phyloP scores from a whole-genome alignment of 2,329 filamentous ascomycete genomes.

The Dryadomyces quercus-mongolicae region DNA sequence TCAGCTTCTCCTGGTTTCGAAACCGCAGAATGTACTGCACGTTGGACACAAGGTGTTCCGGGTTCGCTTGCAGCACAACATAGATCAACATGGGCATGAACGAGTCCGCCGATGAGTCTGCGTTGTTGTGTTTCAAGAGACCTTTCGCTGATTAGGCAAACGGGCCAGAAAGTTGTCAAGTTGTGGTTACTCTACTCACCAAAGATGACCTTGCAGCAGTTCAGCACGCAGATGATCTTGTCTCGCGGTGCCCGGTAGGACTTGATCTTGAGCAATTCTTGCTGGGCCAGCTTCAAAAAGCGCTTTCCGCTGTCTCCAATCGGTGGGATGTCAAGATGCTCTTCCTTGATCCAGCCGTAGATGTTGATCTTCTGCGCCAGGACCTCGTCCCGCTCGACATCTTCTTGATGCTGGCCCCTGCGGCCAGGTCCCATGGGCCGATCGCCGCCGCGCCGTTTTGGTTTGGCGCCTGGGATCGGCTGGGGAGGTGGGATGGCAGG shows the following conservation, averaged over 20 bases:
- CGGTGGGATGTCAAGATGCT: slow-evolving; percentile 83
- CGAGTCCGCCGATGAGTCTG: slow-evolving; percentile 88
- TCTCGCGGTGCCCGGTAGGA: slow-evolving; percentile 93
- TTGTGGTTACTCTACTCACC: slow-evolving; percentile 36
- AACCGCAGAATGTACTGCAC: slow-evolving; percentile 97
- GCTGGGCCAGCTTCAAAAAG: slow-evolving; percentile 80
- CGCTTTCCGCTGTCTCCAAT: slow-evolving; percentile 77
- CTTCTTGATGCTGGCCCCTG: slow-evolving; percentile 91
- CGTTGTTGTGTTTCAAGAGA: slow-evolving; percentile 80
- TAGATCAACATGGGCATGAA: slow-evolving; percentile 95
- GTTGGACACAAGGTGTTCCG: slow-evolving; percentile 91
- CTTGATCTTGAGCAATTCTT: slow-evolving; percentile 92
- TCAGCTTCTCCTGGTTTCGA: slow-evolving; percentile 92
- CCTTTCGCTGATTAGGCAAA: slow-evolving; percentile 31
- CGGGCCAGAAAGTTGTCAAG: background rate
- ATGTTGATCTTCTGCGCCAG: slow-evolving; percentile 93
- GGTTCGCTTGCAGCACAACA: slow-evolving; percentile 86
- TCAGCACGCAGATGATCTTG: slow-evolving; percentile 96
- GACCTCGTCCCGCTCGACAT: slow-evolving; percentile 93
- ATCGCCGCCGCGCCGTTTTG: slow-evolving; percentile 56
- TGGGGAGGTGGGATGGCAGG: slow-evolving; percentile 79
- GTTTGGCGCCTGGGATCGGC: slow-evolving; percentile 55
- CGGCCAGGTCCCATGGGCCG: slow-evolving; percentile 67
- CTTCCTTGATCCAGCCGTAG: slow-evolving; percentile 87
- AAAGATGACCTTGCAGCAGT: slow-evolving; percentile 99